These are phyloP conservation scores for Pythium coloratum DNA, from an alignment of 352 stramenopile species.

Conservation along the genomic window DNA sequence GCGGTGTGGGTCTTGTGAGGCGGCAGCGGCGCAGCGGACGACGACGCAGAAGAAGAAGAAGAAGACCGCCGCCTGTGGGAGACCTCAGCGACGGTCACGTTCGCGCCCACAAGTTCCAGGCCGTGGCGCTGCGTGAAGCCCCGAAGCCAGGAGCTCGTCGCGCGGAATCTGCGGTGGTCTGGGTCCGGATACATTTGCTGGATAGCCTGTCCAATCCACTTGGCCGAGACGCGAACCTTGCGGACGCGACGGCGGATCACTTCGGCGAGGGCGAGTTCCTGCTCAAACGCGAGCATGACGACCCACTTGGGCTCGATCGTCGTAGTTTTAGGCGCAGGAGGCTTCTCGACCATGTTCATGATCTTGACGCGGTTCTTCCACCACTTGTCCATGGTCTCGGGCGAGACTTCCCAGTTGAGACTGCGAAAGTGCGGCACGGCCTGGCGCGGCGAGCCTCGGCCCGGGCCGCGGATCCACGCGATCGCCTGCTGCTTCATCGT, in stretches of 20 bases:
- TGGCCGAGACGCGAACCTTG: constrained; percentile 32
- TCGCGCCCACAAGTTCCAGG: constrained; percentile 21
- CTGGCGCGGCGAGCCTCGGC: constrained; percentile 16
- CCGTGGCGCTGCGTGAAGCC: constrained; percentile 29
- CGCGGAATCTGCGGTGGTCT: constrained; percentile 18
- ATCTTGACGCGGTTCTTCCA: constrained; percentile 30
- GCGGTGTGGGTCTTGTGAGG: constrained; percentile 12
- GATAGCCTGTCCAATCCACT: constrained; percentile 29
- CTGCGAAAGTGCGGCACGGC: constrained; percentile 24
- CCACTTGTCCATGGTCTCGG: constrained; percentile 28
- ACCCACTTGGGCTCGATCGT: neutral
- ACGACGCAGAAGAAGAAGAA: no score
- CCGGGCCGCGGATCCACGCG: constrained; percentile 28
- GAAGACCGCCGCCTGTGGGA: neutral
- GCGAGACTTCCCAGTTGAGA: constrained; percentile 30
- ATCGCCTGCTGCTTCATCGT: constrained; percentile 31
- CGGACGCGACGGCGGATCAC: constrained; percentile 25
- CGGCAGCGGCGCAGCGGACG: neutral
- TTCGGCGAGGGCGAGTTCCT: constrained; percentile 20
- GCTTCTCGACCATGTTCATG: constrained; percentile 8
- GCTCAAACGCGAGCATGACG: constrained; percentile 13
- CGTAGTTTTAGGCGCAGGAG: neutral
- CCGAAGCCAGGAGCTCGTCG: constrained; percentile 24
- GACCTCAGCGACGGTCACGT: neutral
- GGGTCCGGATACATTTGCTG: constrained; percentile 32